A percentile compares a stretch with the other conserved stretches of the same genome.
Conservation (phyloP, 208 protist genomes). For the Acanthamoeba castellanii region DNA sequence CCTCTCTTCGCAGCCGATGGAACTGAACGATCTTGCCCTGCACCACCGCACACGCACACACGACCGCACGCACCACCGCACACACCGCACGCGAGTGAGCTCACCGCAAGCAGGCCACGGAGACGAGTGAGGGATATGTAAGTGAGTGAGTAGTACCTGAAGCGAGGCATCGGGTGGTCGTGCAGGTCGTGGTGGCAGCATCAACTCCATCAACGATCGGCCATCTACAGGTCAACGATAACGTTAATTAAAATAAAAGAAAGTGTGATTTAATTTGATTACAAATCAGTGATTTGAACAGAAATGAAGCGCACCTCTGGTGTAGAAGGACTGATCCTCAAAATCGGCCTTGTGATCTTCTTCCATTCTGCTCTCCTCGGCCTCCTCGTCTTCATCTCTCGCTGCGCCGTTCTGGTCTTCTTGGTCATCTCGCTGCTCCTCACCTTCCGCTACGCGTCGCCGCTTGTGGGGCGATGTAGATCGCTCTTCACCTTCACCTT, state of each 20-base stretch:
- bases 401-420: not conserved
- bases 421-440: not conserved
- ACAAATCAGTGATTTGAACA: not conserved
- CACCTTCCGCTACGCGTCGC: not conserved
- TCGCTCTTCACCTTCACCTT: not conserved
- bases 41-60: not conserved
- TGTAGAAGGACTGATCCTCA: conserved; percentile 20
- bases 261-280: not conserved
- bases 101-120: too few species aligned
- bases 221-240: not conserved
- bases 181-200: conserved; percentile 7
- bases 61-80: not conserved
- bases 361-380: not conserved
- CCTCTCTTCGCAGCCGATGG: conserved; percentile 11
- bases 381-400: not conserved
- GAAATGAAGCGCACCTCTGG: not conserved
- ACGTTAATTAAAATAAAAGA: not conserved
- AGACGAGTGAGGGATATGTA: too few species aligned
- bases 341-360: not conserved
- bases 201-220: not conserved
- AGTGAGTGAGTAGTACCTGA: not conserved
- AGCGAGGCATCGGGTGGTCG: not conserved
- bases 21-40: conserved; percentile 54
- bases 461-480: not conserved
- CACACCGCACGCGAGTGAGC: not conserved